Conservation (phyloP, 108 stramenopile genomes). For the Skeletonema grethae region DNA sequence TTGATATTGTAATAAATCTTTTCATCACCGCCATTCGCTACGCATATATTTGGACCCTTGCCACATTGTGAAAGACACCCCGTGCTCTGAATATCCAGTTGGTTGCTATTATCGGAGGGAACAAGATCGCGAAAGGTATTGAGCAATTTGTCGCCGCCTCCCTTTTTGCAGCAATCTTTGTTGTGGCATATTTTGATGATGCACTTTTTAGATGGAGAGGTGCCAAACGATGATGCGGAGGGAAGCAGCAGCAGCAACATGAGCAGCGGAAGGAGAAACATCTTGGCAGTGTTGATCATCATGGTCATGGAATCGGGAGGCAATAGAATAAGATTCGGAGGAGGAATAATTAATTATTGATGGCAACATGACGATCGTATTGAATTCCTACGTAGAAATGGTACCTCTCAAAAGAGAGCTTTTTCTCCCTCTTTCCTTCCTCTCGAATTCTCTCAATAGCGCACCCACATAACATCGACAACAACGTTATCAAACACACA, state of each 20-base stretch:
- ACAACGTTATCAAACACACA: neutral
- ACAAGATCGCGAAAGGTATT: constrained; percentile 43
- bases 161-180: constrained; percentile 46
- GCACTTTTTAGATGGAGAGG: neutral
- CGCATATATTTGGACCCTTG: constrained; percentile 46
- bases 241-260: neutral
- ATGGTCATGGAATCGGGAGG: neutral
- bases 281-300: neutral
- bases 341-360: too few species aligned
- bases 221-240: neutral
- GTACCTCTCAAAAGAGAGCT: too few species aligned
- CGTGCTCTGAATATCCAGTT: constrained; percentile 30
- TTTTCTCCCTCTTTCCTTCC: too few species aligned
- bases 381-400: neutral
- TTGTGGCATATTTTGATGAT: constrained; percentile 46
- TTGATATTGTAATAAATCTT: constrained; percentile 35
- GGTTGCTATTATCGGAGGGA: constrained; percentile 15
- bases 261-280: neutral
- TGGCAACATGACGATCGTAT: too few species aligned
- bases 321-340: too few species aligned
- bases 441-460: too few species aligned
- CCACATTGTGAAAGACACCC: constrained; percentile 54
- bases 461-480: too few species aligned
- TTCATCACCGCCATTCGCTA: constrained; percentile 23
- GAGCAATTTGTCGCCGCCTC: constrained; percentile 31